Base-by-base conservation (phyloP, 805 yeast species). In the Yamadazyma philogaea region DNA sequence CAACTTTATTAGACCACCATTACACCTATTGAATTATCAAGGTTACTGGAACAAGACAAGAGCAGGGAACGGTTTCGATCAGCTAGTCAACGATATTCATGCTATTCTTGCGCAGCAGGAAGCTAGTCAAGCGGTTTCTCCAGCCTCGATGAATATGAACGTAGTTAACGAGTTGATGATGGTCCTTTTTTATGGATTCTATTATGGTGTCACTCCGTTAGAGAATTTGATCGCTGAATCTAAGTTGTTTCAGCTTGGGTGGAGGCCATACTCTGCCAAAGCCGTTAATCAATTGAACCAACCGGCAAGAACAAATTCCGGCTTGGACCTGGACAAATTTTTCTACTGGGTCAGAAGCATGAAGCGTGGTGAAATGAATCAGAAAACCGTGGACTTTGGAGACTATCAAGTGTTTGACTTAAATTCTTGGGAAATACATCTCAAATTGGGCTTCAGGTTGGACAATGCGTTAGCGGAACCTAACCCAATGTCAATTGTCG, bases 341-440 rank as follows among this genome's bases (percentile, higher is more conserved):
- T 43, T 17, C 34, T 50, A 55, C 38, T 55, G 60, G 60, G 51
- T 55, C 32, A 52, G 50, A 40, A 48, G 46, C 31, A 39, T 55
- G 15, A 44, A 44, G 26, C 30, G 36, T 15, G 33, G 27, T 6
- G 37, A 45, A 20, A 43, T 6, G 12, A 32, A 12, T 8, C 34
- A 39, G 8, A 37, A 39, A 10, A 40, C 42, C 20, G 39, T 41
- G 20, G 70, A 64, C 35, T 48, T 57, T 38, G 72, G 72, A 1
- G 73, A 70, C 43, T 70, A 57, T 49, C 66, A 65, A 42, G 68
- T 68, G 15, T 70, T 70, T 53, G 74, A 69, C 52, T 60, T 68
- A 44, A 50, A 54, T 21, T 46, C 61, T 10, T 70, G 75, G 75
- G 75, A 70, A 38, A 65, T 66, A 10, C 62, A 59, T 42, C 50